Base-by-base conservation (phyloP, 257 asterid species). In the Rubia yunnanensis region DNA sequence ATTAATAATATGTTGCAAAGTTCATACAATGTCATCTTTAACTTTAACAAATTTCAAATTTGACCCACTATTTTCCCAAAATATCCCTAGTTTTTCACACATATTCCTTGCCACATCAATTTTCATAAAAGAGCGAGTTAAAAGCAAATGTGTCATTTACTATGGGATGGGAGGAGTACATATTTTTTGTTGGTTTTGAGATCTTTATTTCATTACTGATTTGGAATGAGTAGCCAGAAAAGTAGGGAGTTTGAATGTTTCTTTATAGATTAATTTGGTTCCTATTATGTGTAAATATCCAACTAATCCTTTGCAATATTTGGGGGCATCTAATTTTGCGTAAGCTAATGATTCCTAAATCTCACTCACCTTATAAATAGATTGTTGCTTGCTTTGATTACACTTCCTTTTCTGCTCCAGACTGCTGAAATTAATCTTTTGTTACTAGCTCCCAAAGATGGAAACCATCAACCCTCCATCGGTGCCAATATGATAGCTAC, bases 401-500 rank as follows among this genome's bases (percentile, higher is more conserved):
- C 8, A 65, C 31, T 1, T 1, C 41, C 32, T 14, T 10, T 30
- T 26, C 27, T 31, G 60, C 23, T 30, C 32, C 60, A 18, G 14
- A 20, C 23, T 17, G 15, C 54, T 56, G 32, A 60, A 50, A 5
- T 72, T 61, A 41, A 69, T 72, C 63, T 18, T 31, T 9, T 71
- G 18, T 71, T 77, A 20, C 36, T 68, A 79, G 80, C 68, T 26
- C 70, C 56, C 78, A 48, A 74, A 92, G 99, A 84, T 79, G 86
- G 69, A 67, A 84, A 75, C 66, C 98, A 87, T 82, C 94, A 85
- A 69, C 94, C 89, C 66, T 82, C 99, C 0, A 15, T 92, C 69
- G 95, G 99, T 80, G 94, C 90, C 32, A 89, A 89, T 73, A 77
- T 92, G 97, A 59, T 87, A 64, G 96, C 99, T 78, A 97, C 99